Percentiles rank a stretch among this genome's conserved stretches.
These are phyloP conservation scores for Oehlia diaphana DNA, from an alignment of 192 early-diverging fungal genomes.

Conservation along the genomic window DNA sequence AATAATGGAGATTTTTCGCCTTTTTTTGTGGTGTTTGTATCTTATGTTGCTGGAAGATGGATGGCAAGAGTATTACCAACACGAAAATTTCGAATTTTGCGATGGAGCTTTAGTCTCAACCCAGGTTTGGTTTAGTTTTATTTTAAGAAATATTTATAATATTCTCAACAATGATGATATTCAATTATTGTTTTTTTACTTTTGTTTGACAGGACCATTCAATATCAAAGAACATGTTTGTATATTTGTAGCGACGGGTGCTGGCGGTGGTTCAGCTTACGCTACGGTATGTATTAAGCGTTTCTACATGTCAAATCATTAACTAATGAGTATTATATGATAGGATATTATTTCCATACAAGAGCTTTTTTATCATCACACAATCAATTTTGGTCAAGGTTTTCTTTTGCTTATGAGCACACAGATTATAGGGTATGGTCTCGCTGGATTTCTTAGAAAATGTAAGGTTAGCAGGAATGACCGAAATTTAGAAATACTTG, in stretches of 20 bases:
- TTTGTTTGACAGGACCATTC: slow-evolving; percentile 41
- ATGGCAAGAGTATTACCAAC: slow-evolving; percentile 31
- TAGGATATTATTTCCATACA: slow-evolving; percentile 56
- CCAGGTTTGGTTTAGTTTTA: slow-evolving; percentile 4
- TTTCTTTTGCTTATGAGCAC: slow-evolving; percentile 57
- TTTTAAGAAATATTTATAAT: not conserved
- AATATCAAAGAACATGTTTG: slow-evolving; percentile 70
- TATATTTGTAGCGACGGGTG: slow-evolving; percentile 54
- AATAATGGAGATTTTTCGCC: slow-evolving; percentile 33
- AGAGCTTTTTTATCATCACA: slow-evolving; percentile 55
- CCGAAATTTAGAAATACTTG: not conserved
- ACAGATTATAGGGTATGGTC: slow-evolving; percentile 64
- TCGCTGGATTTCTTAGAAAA: slow-evolving; percentile 63
- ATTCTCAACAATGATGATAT: no score
- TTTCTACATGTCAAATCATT: not conserved
- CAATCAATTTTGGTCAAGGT: slow-evolving; percentile 54
- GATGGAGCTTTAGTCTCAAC: slow-evolving; percentile 18
- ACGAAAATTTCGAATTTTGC: not conserved
- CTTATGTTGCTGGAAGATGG: slow-evolving; percentile 33
- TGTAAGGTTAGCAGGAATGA: not conserved
- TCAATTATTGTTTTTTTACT: not conserved
- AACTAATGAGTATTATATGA: no score
- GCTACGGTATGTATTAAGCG: slow-evolving; percentile 42
- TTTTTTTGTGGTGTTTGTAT: slow-evolving; percentile 41
- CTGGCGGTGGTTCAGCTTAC: slow-evolving; percentile 52